phyloP scores from a whole-genome alignment of 2,329 filamentous ascomycete genomes.

The Colletotrichum eremochloae region DNA sequence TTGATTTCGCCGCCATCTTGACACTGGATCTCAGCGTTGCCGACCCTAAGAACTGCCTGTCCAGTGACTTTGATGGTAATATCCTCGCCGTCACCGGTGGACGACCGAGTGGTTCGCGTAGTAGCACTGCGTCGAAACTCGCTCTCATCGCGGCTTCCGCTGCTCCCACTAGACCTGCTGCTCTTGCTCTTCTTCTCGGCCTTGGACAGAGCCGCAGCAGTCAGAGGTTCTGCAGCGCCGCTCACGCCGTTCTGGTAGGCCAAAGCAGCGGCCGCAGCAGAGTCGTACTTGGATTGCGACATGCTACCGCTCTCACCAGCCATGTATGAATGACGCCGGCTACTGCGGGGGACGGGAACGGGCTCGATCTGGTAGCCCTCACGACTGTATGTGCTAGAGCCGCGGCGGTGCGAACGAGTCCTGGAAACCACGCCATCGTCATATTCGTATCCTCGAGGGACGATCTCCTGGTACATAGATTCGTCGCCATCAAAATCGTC shows the following conservation, averaged over 20 bases:
- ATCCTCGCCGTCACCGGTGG: constrained; percentile 62
- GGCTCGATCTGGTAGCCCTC: constrained; percentile 58
- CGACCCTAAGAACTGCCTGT: constrained; percentile 67
- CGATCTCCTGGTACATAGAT: constrained; percentile 56
- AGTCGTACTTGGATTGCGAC: constrained; percentile 57
- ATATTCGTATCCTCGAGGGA: constrained; percentile 51
- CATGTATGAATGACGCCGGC: constrained; percentile 59
- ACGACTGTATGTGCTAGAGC: constrained; percentile 54
- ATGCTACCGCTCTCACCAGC: constrained; percentile 53
- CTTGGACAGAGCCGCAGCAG: constrained; percentile 67
- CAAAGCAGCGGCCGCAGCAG: constrained; percentile 59
- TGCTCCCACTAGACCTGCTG: constrained; percentile 71
- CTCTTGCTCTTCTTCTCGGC: constrained; percentile 61
- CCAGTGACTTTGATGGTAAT: constrained; percentile 73
- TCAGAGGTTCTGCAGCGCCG: constrained; percentile 63
- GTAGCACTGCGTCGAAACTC: constrained; percentile 73
- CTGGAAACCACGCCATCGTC: constrained; percentile 53
- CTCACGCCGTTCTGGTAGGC: constrained; percentile 67
- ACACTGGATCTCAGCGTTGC: constrained; percentile 70
- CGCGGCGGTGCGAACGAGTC: constrained; percentile 47
- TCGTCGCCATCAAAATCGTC: constrained; percentile 54
- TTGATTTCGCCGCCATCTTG: constrained; percentile 72
- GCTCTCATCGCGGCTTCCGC: constrained; percentile 72
- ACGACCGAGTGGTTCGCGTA: constrained; percentile 70
- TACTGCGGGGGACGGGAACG: constrained; percentile 47